Evolutionary conservation across 73 alveolate species (phyloP).

Genomic region (Diophrys appendiculata): DNA sequence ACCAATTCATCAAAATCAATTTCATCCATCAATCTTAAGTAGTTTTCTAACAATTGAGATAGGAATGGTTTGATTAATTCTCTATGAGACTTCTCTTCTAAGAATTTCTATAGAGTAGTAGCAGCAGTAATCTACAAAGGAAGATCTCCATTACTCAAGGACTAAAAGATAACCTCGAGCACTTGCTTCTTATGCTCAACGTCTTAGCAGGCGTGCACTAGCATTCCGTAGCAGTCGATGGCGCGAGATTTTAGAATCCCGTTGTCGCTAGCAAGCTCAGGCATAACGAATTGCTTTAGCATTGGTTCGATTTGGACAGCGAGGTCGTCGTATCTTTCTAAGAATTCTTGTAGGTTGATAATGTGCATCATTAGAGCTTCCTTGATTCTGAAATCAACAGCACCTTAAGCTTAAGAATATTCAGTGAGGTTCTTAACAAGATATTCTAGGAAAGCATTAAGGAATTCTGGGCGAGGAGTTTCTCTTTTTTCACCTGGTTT

Average conservation of each 20-base stretch:
- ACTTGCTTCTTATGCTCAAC: conserved; percentile 41
- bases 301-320: conserved; percentile 42
- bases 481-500: conserved; percentile 17
- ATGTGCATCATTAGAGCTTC: conserved; percentile 56
- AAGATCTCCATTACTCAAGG: conserved; percentile 49
- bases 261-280: conserved; percentile 64
- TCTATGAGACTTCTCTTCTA: conserved; percentile 52
- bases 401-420: background rate
- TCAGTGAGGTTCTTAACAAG: conserved; percentile 31
- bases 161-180: conserved; percentile 38
- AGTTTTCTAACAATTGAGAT: conserved; percentile 59
- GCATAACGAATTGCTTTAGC: conserved; percentile 60
- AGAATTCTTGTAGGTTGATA: conserved; percentile 33
- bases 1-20: conserved; percentile 85
- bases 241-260: conserved; percentile 83
- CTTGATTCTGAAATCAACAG: conserved; percentile 48
- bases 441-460: conserved; percentile 41
- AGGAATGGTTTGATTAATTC: conserved; percentile 66
- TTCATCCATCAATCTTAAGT: conserved; percentile 74
- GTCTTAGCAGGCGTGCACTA: conserved; percentile 58
- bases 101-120: conserved; percentile 60
- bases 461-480: conserved; percentile 21
- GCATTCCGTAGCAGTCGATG: conserved; percentile 74
- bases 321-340: conserved; percentile 27
- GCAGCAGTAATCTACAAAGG: conserved; percentile 88